These are phyloP conservation scores for Diaporthe velutina DNA, from an alignment of 2,329 filamentous ascomycete genomes.

Conservation along the genomic window DNA sequence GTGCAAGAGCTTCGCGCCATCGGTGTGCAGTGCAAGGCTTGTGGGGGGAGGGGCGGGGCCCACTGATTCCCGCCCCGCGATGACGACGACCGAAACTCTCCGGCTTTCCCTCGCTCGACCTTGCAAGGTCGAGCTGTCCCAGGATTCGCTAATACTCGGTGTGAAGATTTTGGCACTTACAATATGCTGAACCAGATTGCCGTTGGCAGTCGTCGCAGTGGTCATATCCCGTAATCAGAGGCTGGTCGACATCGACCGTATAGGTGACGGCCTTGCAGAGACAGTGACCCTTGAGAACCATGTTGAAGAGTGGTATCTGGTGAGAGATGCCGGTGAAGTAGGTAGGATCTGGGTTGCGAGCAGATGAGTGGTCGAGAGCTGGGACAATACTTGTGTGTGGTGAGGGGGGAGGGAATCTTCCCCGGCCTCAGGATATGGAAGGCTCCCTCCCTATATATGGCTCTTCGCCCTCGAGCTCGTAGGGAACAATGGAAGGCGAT, in stretches of 20 bases:
- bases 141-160: background rate
- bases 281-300: conserved; percentile 78
- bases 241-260: conserved; percentile 65
- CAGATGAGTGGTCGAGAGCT: background rate
- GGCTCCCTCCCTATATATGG: conserved; percentile 15
- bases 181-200: conserved; percentile 77
- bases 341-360: conserved; percentile 27
- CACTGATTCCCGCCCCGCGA: conserved; percentile 17
- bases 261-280: conserved; percentile 81
- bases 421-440: background rate
- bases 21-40: background rate
- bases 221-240: conserved; percentile 73
- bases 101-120: background rate
- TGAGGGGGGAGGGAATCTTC: no score
- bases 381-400: background rate
- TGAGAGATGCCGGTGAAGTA: conserved; percentile 39
- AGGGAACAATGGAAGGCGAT: background rate
- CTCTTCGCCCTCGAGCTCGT: background rate
- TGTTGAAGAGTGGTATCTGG: conserved; percentile 53
- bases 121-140: background rate
- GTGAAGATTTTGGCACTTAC: conserved; percentile 53
- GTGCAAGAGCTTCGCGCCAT: conserved; percentile 24
- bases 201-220: conserved; percentile 82
- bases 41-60: conserved; percentile 39
- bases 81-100: conserved; percentile 30